Conservation (phyloP, 257 asterid species). For the Voacanga thouarsii region DNA sequence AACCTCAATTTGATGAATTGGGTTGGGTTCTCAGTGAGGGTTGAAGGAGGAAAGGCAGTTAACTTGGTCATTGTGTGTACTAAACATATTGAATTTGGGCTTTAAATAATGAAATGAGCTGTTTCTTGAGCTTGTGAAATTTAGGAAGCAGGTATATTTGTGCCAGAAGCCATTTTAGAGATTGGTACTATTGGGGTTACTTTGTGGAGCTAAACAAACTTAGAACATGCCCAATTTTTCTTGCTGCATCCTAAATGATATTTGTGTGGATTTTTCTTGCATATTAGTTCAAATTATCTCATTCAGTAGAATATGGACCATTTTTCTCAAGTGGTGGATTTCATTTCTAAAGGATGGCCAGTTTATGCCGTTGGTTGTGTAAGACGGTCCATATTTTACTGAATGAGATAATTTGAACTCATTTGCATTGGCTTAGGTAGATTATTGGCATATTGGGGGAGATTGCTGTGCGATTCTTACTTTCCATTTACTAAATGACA, state of each 20-base stretch:
- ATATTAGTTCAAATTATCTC: too few relatives aligned
- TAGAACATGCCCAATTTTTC: background rate
- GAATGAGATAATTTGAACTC: background rate
- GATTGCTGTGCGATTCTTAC: background rate
- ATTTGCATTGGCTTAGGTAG: background rate
- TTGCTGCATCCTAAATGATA: background rate
- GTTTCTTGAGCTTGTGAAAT: background rate
- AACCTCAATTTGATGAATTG: background rate
- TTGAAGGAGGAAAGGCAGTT: background rate
- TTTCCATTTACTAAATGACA: background rate
- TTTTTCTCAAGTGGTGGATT: background rate
- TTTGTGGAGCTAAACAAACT: background rate
- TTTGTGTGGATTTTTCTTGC: too few relatives aligned
- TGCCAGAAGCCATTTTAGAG: background rate
- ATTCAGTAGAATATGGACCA: too few relatives aligned
- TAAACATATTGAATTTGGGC: background rate
- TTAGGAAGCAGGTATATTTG: background rate
- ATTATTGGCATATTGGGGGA: background rate
- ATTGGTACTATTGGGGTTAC: background rate
- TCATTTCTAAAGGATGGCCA: background rate
- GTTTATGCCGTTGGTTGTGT: background rate
- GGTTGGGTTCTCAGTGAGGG: background rate
- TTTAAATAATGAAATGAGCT: background rate
- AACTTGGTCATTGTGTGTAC: too few relatives aligned
- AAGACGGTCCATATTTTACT: background rate